Base-by-base conservation (phyloP, 2,329 filamentous ascomycete genomes). In the Metarhizium brunneum region DNA sequence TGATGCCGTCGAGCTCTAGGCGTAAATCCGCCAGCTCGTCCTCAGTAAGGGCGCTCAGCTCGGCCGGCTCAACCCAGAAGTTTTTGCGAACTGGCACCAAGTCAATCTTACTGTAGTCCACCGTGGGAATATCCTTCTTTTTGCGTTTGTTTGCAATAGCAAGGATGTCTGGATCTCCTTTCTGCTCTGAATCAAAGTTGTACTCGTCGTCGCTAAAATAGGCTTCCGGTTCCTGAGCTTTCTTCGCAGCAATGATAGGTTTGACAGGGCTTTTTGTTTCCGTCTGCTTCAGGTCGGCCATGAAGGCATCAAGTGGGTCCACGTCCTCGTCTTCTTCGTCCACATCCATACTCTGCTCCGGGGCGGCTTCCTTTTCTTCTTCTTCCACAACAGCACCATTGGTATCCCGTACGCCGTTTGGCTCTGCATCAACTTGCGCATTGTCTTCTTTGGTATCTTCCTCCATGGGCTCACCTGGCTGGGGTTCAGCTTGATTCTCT, bases 271-370 rank as follows among this genome's bases (percentile, higher is more conserved):
- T 69, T 54, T 71, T 74, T 59, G 80, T 69, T 55, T 83, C 79
- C 3, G 87, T 71, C 43, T 79, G 70, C 54, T 80, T 77, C 16
- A 84, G 76, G 58, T 81, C 83, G 53, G 85, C 87, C 94, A 99
- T 99, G 74, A 95, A 99, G n/a, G 91, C 92, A 73, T 99, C 94
- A 42, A 99, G 76, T 7, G 94, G 90, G 68, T 99, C 94, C 40
- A 94, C 73, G 49, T 91, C 89, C 54, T 90, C 85, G 55, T 84
- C 78, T 36, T 73, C 71, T 55, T 71, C 38, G 61, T 84, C 83
- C 57, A 83, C 72, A 32, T 84, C 77, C 81, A 85, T 86, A 38
- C 73, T 65, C 38, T 79, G 77, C 62, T 48, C 63, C 56, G 45
- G 61, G 57, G 8, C 56, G 18, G 60, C 66, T 38, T 56, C 48